Base-by-base conservation (phyloP, 2,329 filamentous ascomycete species). In the Neonectria hederae region DNA sequence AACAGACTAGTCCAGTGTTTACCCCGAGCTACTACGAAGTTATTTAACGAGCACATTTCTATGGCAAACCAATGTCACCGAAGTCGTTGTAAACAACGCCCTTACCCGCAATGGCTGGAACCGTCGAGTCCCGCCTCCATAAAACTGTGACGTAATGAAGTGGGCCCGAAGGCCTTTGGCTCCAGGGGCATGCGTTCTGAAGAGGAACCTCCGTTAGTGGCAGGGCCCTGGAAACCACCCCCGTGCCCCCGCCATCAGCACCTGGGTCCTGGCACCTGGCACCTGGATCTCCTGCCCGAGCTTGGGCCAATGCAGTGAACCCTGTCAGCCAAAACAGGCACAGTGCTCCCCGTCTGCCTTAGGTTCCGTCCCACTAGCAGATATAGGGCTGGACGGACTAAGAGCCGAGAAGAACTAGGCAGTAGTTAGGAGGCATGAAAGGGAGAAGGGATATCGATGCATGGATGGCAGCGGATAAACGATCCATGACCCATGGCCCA, bases 311-410 rank as follows among this genome's bases (percentile, higher is more conserved):
- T 48, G 22, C 24, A 48, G 45, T 48, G 45, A 26, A 26, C 22
- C 45, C 22, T 48, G 45, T 5, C 45, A 48, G 45, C 45, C 45
- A 26, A 48, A 48, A 48, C 45, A 48, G 45, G 45, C 45, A 48
- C 45, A 48, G 45, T n/a, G 45, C 45, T 48, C 22, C 24, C 11
- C 43, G 38, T 40, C 8, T n/a, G 38, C 38, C n/a, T 42, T 42
- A 48, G 45, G 45, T 22, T 6, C 21, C 42, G 19, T 45, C 38
- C 38, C 38, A 45, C 42, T 45, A 45, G 45, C 45, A 38, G 35
- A 48, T 17, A 26, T 48, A 48, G 45, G 45, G 45, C 45, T 48
- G 45, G 45, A 38, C 14, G 32, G 45, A 28, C 45, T 28, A 26
- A 21, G 42, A 43, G 19, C 43, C 11, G 14, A 17, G 5, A 14